Conservation (phyloP, 805 yeast species). For the Yarrowia alimentaria region DNA sequence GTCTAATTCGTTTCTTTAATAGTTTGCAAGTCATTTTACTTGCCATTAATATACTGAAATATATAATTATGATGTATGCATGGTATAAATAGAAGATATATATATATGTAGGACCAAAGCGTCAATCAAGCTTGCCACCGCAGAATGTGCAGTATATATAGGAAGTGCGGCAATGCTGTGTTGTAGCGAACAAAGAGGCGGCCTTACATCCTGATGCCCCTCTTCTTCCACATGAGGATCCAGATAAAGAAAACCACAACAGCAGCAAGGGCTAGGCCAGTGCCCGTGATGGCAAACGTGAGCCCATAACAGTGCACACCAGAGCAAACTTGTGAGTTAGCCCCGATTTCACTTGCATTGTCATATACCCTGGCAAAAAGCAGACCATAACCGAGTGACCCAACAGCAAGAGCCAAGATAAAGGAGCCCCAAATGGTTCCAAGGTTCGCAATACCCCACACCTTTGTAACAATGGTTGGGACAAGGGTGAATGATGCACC, state of each 20-base stretch:
- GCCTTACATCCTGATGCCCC: slow-evolving; percentile 21
- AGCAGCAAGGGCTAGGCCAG: slow-evolving; percentile 33
- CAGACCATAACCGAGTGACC: slow-evolving; percentile 66
- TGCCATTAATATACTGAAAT: too few species aligned
- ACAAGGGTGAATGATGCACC: slow-evolving; percentile 84
- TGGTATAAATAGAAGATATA: too few species aligned
- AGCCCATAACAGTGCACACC: slow-evolving; percentile 34
- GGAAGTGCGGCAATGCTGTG: too few species aligned
- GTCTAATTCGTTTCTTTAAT: too few species aligned
- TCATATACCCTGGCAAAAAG: slow-evolving; percentile 68
- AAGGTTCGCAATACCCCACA: slow-evolving; percentile 85
- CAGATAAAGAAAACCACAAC: slow-evolving; percentile 4
- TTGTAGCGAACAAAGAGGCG: too few species aligned
- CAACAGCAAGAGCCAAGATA: slow-evolving; percentile 84
- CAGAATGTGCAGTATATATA: too few species aligned
- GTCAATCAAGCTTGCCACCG: too few species aligned
- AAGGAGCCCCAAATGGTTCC: slow-evolving; percentile 94
- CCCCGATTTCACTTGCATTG: slow-evolving; percentile 17
- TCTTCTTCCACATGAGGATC: slow-evolving; percentile 24
- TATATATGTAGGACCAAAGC: too few species aligned
- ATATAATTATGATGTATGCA: too few species aligned
- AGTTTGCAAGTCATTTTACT: too few species aligned
- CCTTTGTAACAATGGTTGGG: slow-evolving; percentile 77
- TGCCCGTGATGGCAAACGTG: slow-evolving; percentile 37
- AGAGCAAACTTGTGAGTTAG: slow-evolving; percentile 1